A percentile compares a stretch with the other conserved stretches of the same genome.
phyloP scores from a whole-genome alignment of 805 yeast species.

The Cyberlindnera nakhonratchasimensis region DNA sequence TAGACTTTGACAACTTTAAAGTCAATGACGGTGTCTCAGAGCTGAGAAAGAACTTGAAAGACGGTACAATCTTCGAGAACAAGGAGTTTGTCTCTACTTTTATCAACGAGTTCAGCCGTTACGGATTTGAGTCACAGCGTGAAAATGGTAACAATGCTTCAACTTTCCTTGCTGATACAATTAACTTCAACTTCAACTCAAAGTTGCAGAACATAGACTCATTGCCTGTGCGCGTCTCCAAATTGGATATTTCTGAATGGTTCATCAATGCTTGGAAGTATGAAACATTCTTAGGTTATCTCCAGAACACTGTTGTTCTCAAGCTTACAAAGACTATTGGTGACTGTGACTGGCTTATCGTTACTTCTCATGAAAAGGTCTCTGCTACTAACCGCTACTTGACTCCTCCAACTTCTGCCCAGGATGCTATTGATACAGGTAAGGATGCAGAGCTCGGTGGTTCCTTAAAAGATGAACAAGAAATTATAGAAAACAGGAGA shows the following conservation, averaged over 20 bases:
- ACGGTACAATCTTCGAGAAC: constrained; percentile 24
- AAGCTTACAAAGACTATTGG: constrained; percentile 36
- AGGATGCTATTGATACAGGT: constrained; percentile 17
- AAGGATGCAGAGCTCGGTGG: constrained; percentile 20
- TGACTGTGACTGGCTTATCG: constrained; percentile 38
- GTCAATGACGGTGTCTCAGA: constrained; percentile 24
- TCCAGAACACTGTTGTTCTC: constrained; percentile 34
- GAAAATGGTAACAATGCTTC: constrained; percentile 20
- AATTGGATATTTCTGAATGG: constrained; percentile 37
- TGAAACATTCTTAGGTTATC: constrained; percentile 34
- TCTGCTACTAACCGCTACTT: constrained; percentile 27
- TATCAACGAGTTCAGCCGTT: constrained; percentile 27
- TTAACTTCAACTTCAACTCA: constrained; percentile 29
- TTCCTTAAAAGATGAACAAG: constrained; percentile 10
- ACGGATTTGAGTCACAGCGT: constrained; percentile 25
- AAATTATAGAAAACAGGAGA: constrained; percentile 3
- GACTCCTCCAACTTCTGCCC: constrained; percentile 26
- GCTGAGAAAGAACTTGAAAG: constrained; percentile 25
- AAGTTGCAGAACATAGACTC: constrained; percentile 23
- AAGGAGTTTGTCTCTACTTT: constrained; percentile 26
- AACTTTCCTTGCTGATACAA: constrained; percentile 28
- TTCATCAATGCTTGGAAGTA: constrained; percentile 39
- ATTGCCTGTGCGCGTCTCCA: constrained; percentile 34
- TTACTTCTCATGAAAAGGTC: constrained; percentile 32
- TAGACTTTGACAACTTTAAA: constrained; percentile 30